Evolutionary conservation across 1,139 yeast genomes (phyloP).

Genomic region (Geotrichum klebahnii): DNA sequence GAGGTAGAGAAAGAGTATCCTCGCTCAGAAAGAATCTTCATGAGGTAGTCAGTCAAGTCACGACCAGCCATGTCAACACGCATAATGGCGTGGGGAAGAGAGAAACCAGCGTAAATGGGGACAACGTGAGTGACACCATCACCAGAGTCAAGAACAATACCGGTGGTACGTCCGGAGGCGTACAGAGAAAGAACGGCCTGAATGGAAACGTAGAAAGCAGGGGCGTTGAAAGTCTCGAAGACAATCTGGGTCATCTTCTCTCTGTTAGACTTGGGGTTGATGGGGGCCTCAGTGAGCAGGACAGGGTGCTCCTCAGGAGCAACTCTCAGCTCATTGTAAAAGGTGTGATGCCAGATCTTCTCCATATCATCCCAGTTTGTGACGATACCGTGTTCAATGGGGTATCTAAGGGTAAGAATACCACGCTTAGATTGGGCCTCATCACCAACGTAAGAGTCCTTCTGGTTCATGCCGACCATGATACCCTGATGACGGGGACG

Average conservation of each 20-base stretch:
- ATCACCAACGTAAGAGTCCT: conserved; percentile 97
- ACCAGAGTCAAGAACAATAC: conserved; percentile 83
- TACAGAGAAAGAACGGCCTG: conserved; percentile 84
- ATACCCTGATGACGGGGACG: conserved; percentile 99
- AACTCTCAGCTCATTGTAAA: conserved; percentile 57
- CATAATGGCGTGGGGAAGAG: conserved; percentile 66
- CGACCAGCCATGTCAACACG: conserved; percentile 83
- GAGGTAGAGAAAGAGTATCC: conserved; percentile 63
- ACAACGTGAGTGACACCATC: conserved; percentile 89
- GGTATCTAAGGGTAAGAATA: conserved; percentile 61
- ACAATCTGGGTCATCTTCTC: conserved; percentile 70
- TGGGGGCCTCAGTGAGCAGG: conserved; percentile 82
- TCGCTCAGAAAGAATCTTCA: conserved; percentile 58
- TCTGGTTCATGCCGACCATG: conserved; percentile 97
- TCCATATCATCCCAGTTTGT: conserved; percentile 86
- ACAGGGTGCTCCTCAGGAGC: conserved; percentile 87
- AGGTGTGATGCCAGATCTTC: conserved; percentile 62
- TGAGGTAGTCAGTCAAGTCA: conserved; percentile 75
- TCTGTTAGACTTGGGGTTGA: conserved; percentile 69
- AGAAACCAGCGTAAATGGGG: conserved; percentile 86
- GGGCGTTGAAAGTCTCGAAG: conserved; percentile 82
- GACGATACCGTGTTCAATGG: conserved; percentile 79
- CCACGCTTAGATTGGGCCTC: conserved; percentile 97
- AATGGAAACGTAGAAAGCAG: conserved; percentile 75
- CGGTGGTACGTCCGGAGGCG: conserved; percentile 88